A percentile compares a stretch with the other conserved stretches of the same genome.
phyloP scores from a whole-genome alignment of 345 rosid genomes.

The Citrus medica region DNA sequence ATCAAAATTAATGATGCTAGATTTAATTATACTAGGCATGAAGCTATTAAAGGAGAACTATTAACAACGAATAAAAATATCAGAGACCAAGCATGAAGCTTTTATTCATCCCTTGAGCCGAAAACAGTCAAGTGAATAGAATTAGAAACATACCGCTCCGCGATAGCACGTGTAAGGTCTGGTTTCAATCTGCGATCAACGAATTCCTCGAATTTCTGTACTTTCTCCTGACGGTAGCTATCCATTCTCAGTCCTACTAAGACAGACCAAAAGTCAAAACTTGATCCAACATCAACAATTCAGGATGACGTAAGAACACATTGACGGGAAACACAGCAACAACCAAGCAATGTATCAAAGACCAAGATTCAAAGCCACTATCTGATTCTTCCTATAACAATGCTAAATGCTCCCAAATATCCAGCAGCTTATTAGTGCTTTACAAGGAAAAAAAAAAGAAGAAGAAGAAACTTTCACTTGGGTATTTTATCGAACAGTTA shows the following conservation, averaged over 20 bases:
- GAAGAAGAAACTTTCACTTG: neutral
- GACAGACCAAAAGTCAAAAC: neutral
- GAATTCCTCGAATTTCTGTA: conserved; percentile 74
- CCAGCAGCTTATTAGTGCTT: neutral
- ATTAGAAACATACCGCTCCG: conserved; percentile 44
- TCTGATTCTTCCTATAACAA: neutral
- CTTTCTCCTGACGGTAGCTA: conserved; percentile 42
- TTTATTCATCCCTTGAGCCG: neutral
- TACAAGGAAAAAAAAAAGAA: neutral
- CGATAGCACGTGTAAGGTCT: conserved; percentile 64
- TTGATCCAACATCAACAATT: neutral
- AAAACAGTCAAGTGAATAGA: neutral
- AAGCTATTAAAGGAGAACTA: neutral
- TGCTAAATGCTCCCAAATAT: neutral
- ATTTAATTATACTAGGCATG: neutral
- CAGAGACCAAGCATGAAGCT: neutral
- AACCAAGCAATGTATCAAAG: neutral
- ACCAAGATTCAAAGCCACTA: neutral
- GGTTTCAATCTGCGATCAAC: conserved; percentile 80
- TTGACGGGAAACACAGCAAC: neutral
- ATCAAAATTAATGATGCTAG: neutral
- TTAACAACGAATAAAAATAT: neutral
- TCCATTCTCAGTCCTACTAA: conserved; percentile 36
- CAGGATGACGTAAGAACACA: neutral
- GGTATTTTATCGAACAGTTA: conserved; percentile 1